Conservation (phyloP, 108 stramenopile genomes). For the Aurantiochytrium sp. region DNA sequence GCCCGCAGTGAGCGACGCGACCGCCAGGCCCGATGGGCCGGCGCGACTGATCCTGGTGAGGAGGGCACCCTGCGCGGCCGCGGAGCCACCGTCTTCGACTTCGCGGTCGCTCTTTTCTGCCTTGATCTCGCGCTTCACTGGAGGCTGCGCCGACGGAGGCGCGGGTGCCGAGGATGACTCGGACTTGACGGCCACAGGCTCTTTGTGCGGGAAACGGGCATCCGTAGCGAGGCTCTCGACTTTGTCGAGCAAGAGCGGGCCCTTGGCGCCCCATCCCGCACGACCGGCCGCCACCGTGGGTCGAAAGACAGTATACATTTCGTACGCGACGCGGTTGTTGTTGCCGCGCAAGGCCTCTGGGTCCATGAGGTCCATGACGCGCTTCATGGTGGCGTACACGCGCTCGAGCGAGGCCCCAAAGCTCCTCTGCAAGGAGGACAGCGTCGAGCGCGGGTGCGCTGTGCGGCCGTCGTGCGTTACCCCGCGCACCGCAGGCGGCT, state of each 20-base stretch:
- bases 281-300: background rate
- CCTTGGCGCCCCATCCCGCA: conserved; percentile 27
- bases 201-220: background rate
- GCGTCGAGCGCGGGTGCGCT: background rate
- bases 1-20: too few relatives aligned
- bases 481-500: background rate
- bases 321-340: background rate
- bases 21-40: too few relatives aligned
- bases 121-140: too few relatives aligned
- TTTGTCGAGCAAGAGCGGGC: background rate
- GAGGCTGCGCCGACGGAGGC: too few relatives aligned
- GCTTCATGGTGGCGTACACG: background rate
- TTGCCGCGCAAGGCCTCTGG: background rate
- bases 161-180: too few relatives aligned
- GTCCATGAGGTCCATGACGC: background rate
- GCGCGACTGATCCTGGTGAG: too few relatives aligned
- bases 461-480: background rate
- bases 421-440: background rate
- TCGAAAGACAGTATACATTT: background rate
- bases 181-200: background rate
- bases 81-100: too few relatives aligned
- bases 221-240: background rate
- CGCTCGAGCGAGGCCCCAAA: background rate
- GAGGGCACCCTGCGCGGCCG: too few relatives aligned
- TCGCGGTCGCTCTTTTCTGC: too few relatives aligned